Base-by-base conservation (phyloP, 1,139 yeast species). In the Martiniozyma asiatica region DNA sequence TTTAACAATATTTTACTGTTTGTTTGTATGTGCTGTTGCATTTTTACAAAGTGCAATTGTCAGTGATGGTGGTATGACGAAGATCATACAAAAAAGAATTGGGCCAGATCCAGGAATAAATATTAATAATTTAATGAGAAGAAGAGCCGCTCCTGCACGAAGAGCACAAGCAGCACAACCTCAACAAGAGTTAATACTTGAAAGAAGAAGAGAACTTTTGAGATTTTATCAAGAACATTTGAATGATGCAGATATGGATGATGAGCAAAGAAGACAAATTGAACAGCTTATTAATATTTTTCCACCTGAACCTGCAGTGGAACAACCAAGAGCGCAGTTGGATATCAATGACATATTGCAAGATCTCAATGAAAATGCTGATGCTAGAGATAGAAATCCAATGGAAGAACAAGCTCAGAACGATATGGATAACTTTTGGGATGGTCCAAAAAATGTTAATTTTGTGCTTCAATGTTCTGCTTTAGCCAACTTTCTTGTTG, bases 41-140 rank as follows among this genome's bases (percentile, higher is more conserved):
- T 32, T 42, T 6, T 36, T 43, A 19, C 78, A 74, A 46, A 85
- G 76, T 44, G 73, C 79, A 72, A 77, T 78, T n/a, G 68, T 70
- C 1, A 57, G 73, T 32, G 89, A 78, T 47, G 73, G 73, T 28
- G 81, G 81, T 0, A 76, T 74, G 47, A 51, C 59, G 24, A 73
- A 68, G 45, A 56, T 75, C 45, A 56, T 77, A 15, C 47, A 63
- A 32, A 67, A 61, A 36, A 66, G 63, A 36, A 65, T 77, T 29
- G 85, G 85, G 4, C 63, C 65, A 25, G 75, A 68, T 24, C 6
- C 18, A 17, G 8, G 8, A 17, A 17, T 17, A 6, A 17, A 8
- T 17, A 6, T 6, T 17, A 6, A 6, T 17, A 8, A 17, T 17
- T 6, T 17, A 17, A 6, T 17, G 8, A 6, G 18, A 6, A 6